Base-by-base conservation (phyloP, 768 basidiomycete genomes). In the Mycena albidolilacea region DNA sequence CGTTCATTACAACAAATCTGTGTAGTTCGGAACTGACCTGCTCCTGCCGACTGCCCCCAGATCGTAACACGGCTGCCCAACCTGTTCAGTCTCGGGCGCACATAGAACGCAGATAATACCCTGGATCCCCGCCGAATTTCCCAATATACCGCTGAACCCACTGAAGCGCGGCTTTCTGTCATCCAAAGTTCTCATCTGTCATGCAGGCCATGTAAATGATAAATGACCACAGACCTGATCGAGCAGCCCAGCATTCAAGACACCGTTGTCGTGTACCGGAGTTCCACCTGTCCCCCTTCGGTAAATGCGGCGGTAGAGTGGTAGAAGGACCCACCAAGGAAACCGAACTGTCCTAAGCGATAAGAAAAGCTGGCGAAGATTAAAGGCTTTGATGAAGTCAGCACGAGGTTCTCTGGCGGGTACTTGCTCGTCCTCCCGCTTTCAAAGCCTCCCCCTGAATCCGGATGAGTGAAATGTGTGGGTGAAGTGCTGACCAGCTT, bases 291-390 rank as follows among this genome's bases (percentile, higher is more conserved):
- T 17, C 1, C 21, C 15, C 30, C n/a, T 1, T 71, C 15, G n/a
- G 57, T 43, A 3, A 60, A 41, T 58, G 57, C 30, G 44, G 35
- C 30, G 15, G 10, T 14, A 6, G 19, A 30, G 14, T 62, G 14
- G 37, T 30, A 67, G 21, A 52, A 23, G 35, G 9, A 63, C 78
- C 61, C 70, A 81, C 85, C 84, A 1, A 85, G 79, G 69, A 86
- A 86, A 3, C 85, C 85, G 59, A 85, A 84, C 64, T 83, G 82
- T 9, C 85, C 84, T 2, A 86, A 74, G 7, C 85, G 81, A 72
- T 86, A 86, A 69, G 83, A 83, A 50, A 87, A 84, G 1, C 84
- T 83, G 1, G 81, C 84, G 69, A 85, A 84, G 11, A 87, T 82
- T 64, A 85, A 72, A n/a, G 83, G 83, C 43, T 75, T 70, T 12